Percentiles rank a stretch among this genome's conserved stretches.
Conservation (phyloP, 2,329 filamentous ascomycete genomes). For the Curvularia spicifera region DNA sequence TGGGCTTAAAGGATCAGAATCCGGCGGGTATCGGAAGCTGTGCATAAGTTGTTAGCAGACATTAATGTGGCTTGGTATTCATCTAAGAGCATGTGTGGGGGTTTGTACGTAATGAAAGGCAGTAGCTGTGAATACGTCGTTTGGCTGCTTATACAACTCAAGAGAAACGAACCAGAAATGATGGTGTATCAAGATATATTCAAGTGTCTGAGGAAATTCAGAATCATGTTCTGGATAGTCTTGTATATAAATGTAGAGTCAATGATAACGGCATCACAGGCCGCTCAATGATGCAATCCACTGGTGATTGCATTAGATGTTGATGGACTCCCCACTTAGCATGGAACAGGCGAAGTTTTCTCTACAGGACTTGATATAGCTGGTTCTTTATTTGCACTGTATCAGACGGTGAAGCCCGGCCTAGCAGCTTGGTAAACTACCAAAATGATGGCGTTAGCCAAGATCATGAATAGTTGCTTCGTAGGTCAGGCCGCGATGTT, state of each 20-base stretch:
- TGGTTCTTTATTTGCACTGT: slow-evolving; percentile 2
- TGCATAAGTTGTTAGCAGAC: slow-evolving; percentile 7
- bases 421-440: slow-evolving; percentile 2
- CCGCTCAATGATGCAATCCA: slow-evolving; percentile 17
- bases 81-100: background rate
- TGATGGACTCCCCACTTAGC: slow-evolving; percentile 14
- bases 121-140: slow-evolving; percentile 15
- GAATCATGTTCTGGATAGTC: slow-evolving; percentile 6
- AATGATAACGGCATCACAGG: slow-evolving; percentile 14
- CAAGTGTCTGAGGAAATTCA: slow-evolving; percentile 2
- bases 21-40: slow-evolving; percentile 13
- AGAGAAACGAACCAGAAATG: slow-evolving; percentile 11
- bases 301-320: slow-evolving; percentile 26
- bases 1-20: slow-evolving; percentile 8
- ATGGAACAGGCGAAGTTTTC: slow-evolving; percentile 21
- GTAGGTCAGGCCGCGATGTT: slow-evolving; percentile 17
- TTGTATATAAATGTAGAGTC: slow-evolving; percentile 18
- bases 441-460: background rate
- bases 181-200: slow-evolving; percentile 4
- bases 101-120: slow-evolving; percentile 15
- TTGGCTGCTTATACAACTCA: slow-evolving; percentile 14
- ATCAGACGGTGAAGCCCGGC: slow-evolving; percentile 10
- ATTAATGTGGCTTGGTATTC: background rate
- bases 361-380: slow-evolving; percentile 15
- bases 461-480: slow-evolving; percentile 5